Evolutionary conservation across 2,329 filamentous ascomycete genomes (phyloP), one percentile per base, ranked within the genome.

Genomic region (Fusarium sp.): DNA sequence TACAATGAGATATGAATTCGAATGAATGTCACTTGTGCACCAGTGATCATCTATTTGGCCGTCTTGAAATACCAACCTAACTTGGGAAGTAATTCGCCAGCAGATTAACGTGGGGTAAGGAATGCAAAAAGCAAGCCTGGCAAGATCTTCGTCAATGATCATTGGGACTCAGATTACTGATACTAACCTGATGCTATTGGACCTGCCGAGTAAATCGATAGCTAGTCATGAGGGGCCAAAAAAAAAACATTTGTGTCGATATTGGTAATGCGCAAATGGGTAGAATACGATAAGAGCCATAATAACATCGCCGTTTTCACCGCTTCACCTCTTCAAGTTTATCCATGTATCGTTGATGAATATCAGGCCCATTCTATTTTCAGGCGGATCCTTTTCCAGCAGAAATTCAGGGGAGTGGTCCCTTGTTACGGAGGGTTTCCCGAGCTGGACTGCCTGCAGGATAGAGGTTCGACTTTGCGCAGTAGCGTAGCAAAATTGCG

Each of bases 221-320:
- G 16, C 6, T 37, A 8, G 8, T 18, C 11, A 6, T 15, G 23
- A 50, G 33, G 47, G 23, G 16, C 26, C 47, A 50, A 38, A 36
- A 50, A 38, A 36, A 23, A 18, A 26, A 3, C 13, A 23, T 34
- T 36, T 23, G 12, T 23, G 16, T 26, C 42, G 15, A 13, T 33
- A 40, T 36, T 50, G 28, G 16, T 8, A 50, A 30, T 44, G 31
- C 54, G 61, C 54, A 65, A 60, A 53, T 38, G 46, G 45, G 55
- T 42, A 59, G 23, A 54, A 60, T 49, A 65, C 36, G 53, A 53
- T 40, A 42, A 42, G 60, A 51, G 52, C 20, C 50, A 61, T 41
- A 23, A 51, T 56, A 44, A 51, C 46, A 44, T 42, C n/a, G 41
- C 33, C n/a, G 45, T 34, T 51, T 68, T 66, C 65, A 66, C 65